A percentile compares a stretch with the other conserved stretches of the same genome.
These are phyloP conservation scores for Saturnispora dispora DNA, from an alignment of 805 yeast genomes.

Conservation along the genomic window DNA sequence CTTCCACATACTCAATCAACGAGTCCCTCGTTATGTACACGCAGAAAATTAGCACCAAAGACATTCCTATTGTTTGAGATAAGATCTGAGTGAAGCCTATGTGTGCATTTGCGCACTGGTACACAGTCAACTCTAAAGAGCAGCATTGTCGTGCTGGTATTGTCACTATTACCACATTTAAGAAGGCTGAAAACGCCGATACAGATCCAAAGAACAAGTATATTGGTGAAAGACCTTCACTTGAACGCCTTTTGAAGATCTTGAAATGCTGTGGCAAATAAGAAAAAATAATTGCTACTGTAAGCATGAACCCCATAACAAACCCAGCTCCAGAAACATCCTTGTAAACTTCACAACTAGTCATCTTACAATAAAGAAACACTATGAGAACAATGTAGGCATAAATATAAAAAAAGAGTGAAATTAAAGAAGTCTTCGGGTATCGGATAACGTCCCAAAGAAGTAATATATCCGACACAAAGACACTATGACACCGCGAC, in stretches of 20 bases:
- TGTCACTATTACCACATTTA: slow-evolving; percentile 57
- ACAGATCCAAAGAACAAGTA: slow-evolving; percentile 63
- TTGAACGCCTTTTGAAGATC: slow-evolving; percentile 46
- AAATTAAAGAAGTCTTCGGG: not conserved
- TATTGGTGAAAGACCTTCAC: slow-evolving; percentile 72
- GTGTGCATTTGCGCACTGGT: slow-evolving; percentile 60
- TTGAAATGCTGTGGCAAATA: slow-evolving; percentile 69
- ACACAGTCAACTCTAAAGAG: slow-evolving; percentile 29
- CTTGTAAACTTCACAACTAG: slow-evolving; percentile 33
- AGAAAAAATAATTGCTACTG: slow-evolving; percentile 59
- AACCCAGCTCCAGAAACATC: slow-evolving; percentile 41
- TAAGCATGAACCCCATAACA: slow-evolving; percentile 36
- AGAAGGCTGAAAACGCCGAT: slow-evolving; percentile 57
- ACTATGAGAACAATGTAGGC: not conserved
- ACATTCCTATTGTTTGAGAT: slow-evolving; percentile 51
- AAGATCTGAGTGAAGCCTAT: slow-evolving; percentile 60
- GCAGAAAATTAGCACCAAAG: slow-evolving; percentile 47
- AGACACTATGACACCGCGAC: not conserved
- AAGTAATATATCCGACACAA: not conserved
- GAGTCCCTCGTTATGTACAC: slow-evolving; percentile 39
- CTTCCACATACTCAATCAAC: slow-evolving; percentile 36
- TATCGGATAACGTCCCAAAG: not conserved
- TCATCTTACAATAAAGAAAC: not conserved
- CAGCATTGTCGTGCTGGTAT: slow-evolving; percentile 59
- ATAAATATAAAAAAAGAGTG: not conserved